Percentiles rank a stretch among this genome's conserved stretches.
phyloP scores from a whole-genome alignment of 140 eudicot species.

The Flaveria floridana region DNA sequence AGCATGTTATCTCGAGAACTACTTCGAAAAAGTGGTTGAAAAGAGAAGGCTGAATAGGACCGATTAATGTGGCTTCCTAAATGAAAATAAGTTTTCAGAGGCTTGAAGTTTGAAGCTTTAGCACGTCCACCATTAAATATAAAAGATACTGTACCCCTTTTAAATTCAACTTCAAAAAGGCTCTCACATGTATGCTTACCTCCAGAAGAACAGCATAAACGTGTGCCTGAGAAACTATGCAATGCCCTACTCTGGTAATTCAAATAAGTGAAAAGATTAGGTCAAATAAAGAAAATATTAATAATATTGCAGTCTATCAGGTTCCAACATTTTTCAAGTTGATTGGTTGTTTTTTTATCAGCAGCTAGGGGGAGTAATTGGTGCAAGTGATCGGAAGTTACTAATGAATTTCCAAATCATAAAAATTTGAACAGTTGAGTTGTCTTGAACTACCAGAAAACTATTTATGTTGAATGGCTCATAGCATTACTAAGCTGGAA shows the following conservation, averaged over 20 bases:
- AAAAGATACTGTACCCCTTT: conserved; percentile 36
- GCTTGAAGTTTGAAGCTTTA: conserved; percentile 32
- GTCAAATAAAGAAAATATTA: background rate
- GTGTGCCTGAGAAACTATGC: conserved; percentile 39
- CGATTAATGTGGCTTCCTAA: conserved; percentile 32
- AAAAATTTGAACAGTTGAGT: background rate
- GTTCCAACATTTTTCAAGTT: conserved; percentile 11
- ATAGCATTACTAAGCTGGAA: no score
- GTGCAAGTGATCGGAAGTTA: conserved; percentile 11
- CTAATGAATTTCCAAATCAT: background rate
- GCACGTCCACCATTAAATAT: conserved; percentile 18
- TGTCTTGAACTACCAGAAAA: no score
- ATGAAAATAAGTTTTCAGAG: conserved; percentile 25
- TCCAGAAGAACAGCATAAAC: conserved; percentile 36
- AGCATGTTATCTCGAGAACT: conserved; percentile 31
- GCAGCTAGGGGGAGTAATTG: background rate
- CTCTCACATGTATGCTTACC: conserved; percentile 38
- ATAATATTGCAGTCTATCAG: conserved; percentile 14
- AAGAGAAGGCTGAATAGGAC: conserved; percentile 30
- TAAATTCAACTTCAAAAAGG: conserved; percentile 32
- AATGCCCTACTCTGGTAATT: conserved; percentile 58
- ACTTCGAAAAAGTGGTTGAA: conserved; percentile 35
- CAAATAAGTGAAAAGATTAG: conserved; percentile 23
- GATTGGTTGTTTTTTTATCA: background rate
- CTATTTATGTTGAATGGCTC: no score